phyloP scores from a whole-genome alignment of 225 moss, liverwort and hornwort species.

The Antitrichia curtipendula region DNA sequence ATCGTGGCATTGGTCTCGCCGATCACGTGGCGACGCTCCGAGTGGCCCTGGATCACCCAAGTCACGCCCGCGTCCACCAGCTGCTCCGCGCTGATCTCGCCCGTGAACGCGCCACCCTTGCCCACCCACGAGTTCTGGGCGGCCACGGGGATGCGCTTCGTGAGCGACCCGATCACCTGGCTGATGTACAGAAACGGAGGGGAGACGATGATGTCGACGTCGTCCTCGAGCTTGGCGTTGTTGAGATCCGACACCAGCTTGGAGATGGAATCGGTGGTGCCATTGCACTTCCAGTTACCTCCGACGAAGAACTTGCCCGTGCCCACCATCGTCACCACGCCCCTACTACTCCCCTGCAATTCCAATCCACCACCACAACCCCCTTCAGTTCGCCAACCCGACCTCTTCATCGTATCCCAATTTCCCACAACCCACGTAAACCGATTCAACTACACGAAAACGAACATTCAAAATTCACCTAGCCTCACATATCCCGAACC shows the following conservation, averaged over 20 bases:
- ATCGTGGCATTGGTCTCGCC: background rate
- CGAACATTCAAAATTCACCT: background rate
- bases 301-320: constrained; percentile 19
- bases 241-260: background rate
- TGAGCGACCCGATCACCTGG: background rate
- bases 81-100: background rate
- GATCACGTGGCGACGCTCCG: background rate
- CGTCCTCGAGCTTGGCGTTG: background rate
- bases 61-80: background rate
- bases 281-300: constrained; percentile 12
- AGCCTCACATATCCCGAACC: background rate
- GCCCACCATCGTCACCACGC: constrained; percentile 39
- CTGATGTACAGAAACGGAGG: background rate
- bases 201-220: background rate
- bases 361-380: background rate
- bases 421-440: background rate
- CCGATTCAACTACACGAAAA: background rate
- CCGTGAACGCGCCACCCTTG: constrained; percentile 1
- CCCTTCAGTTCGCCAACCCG: too few species aligned
- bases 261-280: background rate
- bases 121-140: background rate
- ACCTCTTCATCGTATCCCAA: background rate
- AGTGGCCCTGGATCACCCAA: constrained; percentile 5
- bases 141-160: background rate
- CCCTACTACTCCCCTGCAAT: background rate